Conservation (phyloP, 2,329 filamentous ascomycete genomes). For the Chaetomium sp. region DNA sequence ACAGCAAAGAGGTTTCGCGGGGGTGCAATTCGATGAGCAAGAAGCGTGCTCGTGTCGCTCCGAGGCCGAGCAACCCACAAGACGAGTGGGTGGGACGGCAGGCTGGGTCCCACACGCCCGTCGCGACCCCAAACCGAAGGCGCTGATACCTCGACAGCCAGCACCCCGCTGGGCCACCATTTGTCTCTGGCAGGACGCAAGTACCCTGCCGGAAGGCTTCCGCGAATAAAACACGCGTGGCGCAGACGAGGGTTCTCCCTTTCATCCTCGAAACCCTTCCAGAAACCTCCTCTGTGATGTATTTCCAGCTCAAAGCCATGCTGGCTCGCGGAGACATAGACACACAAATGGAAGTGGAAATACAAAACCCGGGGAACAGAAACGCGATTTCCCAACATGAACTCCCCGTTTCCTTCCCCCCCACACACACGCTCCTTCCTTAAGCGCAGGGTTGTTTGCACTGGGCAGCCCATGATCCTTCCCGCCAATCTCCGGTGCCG, state of each 20-base stretch:
- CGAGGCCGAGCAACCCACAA: constrained; percentile 8
- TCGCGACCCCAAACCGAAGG: constrained; percentile 18
- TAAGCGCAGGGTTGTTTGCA: constrained; percentile 5
- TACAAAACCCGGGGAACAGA: background rate
- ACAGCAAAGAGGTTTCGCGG: too few relatives aligned
- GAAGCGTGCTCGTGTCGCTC: constrained; percentile 12
- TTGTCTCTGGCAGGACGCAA: constrained; percentile 20
- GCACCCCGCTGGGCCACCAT: constrained; percentile 11
- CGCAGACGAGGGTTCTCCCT: constrained; percentile 1
- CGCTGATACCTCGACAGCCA: constrained; percentile 14
- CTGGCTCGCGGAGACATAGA: too few relatives aligned
- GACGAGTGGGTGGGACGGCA: constrained; percentile 5
- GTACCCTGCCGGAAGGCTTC: constrained; percentile 27
- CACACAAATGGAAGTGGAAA: background rate
- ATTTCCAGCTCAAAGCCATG: too few relatives aligned
- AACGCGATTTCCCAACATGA: background rate
- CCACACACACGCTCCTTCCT: constrained; percentile 7
- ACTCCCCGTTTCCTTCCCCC: background rate
- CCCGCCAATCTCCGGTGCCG: constrained; percentile 14
- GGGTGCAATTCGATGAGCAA: too few relatives aligned
- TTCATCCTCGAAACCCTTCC: background rate
- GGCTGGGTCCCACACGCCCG: constrained; percentile 18
- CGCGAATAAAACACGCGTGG: constrained; percentile 18
- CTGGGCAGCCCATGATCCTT: constrained; percentile 11
- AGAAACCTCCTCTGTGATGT: background rate